Percentiles rank a stretch among this genome's conserved stretches.
Evolutionary conservation across 163 green algal genomes (phyloP).

Genomic region (Botryococcus braunii): DNA sequence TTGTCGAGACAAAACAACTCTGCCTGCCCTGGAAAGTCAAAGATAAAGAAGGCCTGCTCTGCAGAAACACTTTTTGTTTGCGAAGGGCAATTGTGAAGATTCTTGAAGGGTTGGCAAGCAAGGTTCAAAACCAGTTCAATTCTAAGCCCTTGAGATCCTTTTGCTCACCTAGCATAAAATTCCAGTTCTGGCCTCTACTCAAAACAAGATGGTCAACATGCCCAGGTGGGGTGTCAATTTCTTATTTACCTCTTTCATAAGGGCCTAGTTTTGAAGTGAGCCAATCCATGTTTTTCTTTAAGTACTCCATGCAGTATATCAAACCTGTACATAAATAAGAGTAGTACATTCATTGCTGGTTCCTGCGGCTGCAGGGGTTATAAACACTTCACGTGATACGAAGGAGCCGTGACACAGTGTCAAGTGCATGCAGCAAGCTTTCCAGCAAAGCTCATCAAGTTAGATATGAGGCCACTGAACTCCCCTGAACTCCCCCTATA

Average conservation of each 20-base stretch:
- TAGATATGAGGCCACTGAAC: not conserved
- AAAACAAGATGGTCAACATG: no score
- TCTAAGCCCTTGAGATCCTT: no score
- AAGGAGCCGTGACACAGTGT: no score
- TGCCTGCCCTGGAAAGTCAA: constrained; percentile 57
- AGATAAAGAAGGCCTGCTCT: constrained; percentile 52
- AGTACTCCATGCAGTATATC: constrained; percentile 89
- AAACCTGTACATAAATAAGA: constrained; percentile 44
- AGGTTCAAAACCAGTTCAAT: no score
- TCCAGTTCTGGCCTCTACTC: no score
- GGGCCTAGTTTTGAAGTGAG: constrained; percentile 68
- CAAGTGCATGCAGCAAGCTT: no score
- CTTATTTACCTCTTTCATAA: constrained; percentile 57
- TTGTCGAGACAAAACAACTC: constrained; percentile 69
- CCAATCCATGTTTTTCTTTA: constrained; percentile 91
- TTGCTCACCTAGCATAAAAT: no score
- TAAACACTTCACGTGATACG: no score
- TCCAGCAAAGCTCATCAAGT: not conserved
- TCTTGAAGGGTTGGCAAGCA: not conserved
- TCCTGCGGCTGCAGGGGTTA: no score
- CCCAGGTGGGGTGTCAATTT: no score
- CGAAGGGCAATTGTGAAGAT: not conserved
- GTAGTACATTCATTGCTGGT: no score
- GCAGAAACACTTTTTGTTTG: constrained; percentile 10
- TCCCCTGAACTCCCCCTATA: not conserved